Evolutionary conservation across 225 moss, liverwort and hornwort genomes (phyloP).

Genomic region (Pseudisothecium myosuroides): DNA sequence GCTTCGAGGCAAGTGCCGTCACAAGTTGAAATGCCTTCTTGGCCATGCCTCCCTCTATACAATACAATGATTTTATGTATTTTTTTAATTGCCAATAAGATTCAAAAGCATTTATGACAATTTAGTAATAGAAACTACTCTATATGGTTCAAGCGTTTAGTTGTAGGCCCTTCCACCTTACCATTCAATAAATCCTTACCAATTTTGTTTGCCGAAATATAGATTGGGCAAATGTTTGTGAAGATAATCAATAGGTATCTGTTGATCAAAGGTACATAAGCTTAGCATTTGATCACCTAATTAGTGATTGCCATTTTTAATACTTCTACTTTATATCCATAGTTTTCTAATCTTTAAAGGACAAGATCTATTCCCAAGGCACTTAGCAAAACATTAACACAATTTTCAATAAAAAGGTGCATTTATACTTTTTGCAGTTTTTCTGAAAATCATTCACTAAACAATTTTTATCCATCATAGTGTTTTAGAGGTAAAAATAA

Average conservation of each 20-base stretch:
- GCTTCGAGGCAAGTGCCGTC: no score
- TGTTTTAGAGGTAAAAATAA: background rate
- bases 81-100: background rate
- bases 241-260: accelerated
- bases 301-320: accelerated
- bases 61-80: no score
- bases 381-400: background rate
- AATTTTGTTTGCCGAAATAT: background rate
- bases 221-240: background rate
- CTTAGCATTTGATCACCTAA: background rate
- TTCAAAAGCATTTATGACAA: background rate
- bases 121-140: background rate
- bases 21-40: no score
- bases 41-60: no score
- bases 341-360: accelerated
- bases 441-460: background rate
- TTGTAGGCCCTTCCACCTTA: background rate
- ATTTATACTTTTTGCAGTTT: background rate
- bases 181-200: accelerated
- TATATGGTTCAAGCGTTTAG: no score
- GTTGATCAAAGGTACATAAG: background rate
- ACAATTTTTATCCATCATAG: background rate
- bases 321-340: background rate
- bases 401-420: no score
- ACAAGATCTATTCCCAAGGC: background rate